Evolutionary conservation across 179 eudicot genomes (phyloP).

Genomic region (Silene coronaria): DNA sequence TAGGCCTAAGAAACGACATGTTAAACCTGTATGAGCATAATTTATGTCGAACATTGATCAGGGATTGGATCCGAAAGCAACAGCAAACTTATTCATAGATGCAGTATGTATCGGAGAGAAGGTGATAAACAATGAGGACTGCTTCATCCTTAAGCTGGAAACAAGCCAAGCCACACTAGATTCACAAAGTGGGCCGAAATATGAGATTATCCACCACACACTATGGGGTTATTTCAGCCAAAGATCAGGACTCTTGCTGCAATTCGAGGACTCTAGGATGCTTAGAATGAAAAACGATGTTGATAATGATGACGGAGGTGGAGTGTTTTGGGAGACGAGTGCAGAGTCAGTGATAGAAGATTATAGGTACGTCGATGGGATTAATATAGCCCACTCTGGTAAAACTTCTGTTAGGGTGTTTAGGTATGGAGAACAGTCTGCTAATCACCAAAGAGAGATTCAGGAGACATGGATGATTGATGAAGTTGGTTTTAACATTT

Average conservation of each 20-base stretch:
- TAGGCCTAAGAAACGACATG: not conserved
- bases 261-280: slow-evolving; percentile 87
- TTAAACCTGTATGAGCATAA: not conserved
- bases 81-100: slow-evolving; percentile 72
- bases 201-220: slow-evolving; percentile 85
- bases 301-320: slow-evolving; percentile 60
- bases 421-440: slow-evolving; percentile 83
- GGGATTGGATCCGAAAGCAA: slow-evolving; percentile 85
- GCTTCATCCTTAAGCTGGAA: slow-evolving; percentile 88
- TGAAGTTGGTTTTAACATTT: slow-evolving; percentile 73
- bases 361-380: slow-evolving; percentile 77
- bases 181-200: slow-evolving; percentile 53
- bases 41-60: slow-evolving; percentile 14
- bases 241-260: slow-evolving; percentile 71
- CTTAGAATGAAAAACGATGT: slow-evolving; percentile 49
- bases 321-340: slow-evolving; percentile 95
- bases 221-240: slow-evolving; percentile 97
- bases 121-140: slow-evolving; percentile 79
- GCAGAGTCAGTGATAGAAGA: slow-evolving; percentile 77
- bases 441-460: slow-evolving; percentile 82
- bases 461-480: slow-evolving; percentile 88
- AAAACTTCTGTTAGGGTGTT: slow-evolving; percentile 65
- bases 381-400: slow-evolving; percentile 81
- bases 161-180: slow-evolving; percentile 71
- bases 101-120: slow-evolving; percentile 96